Conservation (phyloP, 2,329 filamentous ascomycete species). For the Microdochium trichocladiopsis region DNA sequence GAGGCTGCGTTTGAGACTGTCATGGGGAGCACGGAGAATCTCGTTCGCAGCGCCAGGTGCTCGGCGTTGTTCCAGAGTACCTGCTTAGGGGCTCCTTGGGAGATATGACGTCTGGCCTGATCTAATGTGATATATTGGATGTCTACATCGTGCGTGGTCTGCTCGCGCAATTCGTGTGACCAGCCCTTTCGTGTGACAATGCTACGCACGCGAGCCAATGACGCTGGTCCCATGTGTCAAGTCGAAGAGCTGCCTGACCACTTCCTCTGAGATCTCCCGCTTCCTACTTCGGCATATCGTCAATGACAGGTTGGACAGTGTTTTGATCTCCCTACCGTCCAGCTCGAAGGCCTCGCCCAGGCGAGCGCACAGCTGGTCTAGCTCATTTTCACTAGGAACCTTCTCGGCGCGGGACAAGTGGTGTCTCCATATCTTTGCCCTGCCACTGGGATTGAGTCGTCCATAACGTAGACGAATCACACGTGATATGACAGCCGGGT, state of each 20-base stretch:
- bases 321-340: neutral
- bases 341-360: neutral
- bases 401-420: neutral
- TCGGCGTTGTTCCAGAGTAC: slow-evolving; percentile 18
- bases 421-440: neutral
- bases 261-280: neutral
- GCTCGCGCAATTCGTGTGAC: no score
- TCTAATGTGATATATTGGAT: no score
- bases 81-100: slow-evolving; percentile 13
- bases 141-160: no score
- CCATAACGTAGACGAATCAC: neutral
- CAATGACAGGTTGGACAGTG: neutral
- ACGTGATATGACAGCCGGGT: neutral
- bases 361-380: neutral
- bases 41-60: slow-evolving; percentile 25
- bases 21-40: slow-evolving; percentile 25
- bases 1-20: slow-evolving; percentile 15
- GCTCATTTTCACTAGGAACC: neutral
- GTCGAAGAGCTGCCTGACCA: neutral
- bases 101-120: neutral
- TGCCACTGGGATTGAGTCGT: neutral
- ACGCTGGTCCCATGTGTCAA: neutral
- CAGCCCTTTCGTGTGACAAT: no score
- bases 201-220: no score
- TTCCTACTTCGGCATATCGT: neutral